Conservation (phyloP, 1,284 basidiomycete genomes). For the Irpex lacteus region DNA sequence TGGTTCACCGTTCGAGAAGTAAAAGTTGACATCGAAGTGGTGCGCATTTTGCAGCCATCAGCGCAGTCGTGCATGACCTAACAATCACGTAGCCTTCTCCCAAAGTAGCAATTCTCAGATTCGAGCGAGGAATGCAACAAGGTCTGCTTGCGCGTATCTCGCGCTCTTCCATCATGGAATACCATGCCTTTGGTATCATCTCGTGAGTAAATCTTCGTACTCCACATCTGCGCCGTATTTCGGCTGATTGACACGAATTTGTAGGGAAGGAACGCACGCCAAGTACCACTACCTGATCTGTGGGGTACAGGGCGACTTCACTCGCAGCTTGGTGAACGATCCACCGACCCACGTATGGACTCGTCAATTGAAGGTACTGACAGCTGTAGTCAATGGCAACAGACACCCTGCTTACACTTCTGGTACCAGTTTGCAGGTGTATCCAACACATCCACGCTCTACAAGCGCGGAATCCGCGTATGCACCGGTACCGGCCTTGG, state of each 20-base stretch:
- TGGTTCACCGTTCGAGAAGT: slow-evolving; percentile 44
- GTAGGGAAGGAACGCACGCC: slow-evolving; percentile 56
- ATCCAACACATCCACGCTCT: slow-evolving; percentile 42
- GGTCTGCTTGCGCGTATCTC: slow-evolving; percentile 66
- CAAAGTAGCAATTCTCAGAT: slow-evolving; percentile 63
- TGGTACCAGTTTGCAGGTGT: slow-evolving; percentile 37
- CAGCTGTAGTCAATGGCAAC: neutral
- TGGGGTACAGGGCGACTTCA: slow-evolving; percentile 73
- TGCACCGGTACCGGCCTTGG: slow-evolving; percentile 45
- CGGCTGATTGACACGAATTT: slow-evolving; percentile 7
- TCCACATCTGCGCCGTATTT: neutral
- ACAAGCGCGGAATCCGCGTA: slow-evolving; percentile 42
- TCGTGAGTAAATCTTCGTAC: slow-evolving; percentile 40
- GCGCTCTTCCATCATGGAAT: slow-evolving; percentile 63
- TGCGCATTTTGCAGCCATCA: slow-evolving; percentile 20
- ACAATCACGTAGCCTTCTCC: slow-evolving; percentile 51
- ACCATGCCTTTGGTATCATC: slow-evolving; percentile 70
- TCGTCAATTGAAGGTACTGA: slow-evolving; percentile 57
- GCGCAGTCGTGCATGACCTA: slow-evolving; percentile 4
- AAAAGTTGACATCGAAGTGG: slow-evolving; percentile 40
- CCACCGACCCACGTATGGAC: slow-evolving; percentile 69
- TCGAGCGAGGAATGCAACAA: slow-evolving; percentile 71
- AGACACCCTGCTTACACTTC: slow-evolving; percentile 3
- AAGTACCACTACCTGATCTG: slow-evolving; percentile 69
- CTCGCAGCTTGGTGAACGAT: slow-evolving; percentile 54